These are phyloP conservation scores for Sporothrix pseudoabietina DNA, from an alignment of 2,329 filamentous ascomycete species.

Conservation along the genomic window DNA sequence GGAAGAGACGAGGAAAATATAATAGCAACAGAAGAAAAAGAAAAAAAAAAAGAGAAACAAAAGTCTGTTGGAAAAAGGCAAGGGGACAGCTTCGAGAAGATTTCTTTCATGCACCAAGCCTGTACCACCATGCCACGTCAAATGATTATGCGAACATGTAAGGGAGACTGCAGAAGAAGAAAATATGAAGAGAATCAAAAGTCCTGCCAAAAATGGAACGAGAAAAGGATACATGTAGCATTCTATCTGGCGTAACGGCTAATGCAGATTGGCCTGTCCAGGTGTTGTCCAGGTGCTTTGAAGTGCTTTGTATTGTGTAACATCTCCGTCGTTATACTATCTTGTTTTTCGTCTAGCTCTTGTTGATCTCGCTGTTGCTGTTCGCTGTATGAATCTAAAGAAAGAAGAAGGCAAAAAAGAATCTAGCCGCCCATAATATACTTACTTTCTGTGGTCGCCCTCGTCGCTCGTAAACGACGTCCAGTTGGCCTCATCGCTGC, in stretches of 20 bases:
- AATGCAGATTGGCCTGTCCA: not conserved
- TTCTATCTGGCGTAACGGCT: not conserved
- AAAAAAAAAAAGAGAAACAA: not conserved
- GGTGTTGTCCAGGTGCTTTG: not conserved
- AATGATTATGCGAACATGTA: not conserved
- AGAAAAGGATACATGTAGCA: not conserved
- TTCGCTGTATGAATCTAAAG: not conserved
- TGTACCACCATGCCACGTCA: not conserved
- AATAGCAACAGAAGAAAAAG: not conserved
- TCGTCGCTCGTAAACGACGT: constrained; percentile 40
- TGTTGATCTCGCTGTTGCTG: not conserved
- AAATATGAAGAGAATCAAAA: not conserved
- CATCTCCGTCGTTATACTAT: not conserved
- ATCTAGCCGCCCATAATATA: not conserved
- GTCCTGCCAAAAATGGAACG: not conserved
- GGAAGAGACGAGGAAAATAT: not conserved
- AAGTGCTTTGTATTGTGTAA: too few species aligned
- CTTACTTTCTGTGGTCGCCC: constrained; percentile 20
- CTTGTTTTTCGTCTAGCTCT: not conserved
- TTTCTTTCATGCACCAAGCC: not conserved
- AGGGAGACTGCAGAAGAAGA: not conserved
- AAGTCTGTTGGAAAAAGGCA: not conserved
- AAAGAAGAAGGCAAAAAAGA: not conserved
- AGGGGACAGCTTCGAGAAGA: not conserved
- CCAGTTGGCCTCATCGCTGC: constrained; percentile 57